A percentile compares a stretch with the other conserved stretches of the same genome.
Evolutionary conservation across 192 early-diverging fungal genomes (phyloP).

Genomic region (Backusella psychrophila): DNA sequence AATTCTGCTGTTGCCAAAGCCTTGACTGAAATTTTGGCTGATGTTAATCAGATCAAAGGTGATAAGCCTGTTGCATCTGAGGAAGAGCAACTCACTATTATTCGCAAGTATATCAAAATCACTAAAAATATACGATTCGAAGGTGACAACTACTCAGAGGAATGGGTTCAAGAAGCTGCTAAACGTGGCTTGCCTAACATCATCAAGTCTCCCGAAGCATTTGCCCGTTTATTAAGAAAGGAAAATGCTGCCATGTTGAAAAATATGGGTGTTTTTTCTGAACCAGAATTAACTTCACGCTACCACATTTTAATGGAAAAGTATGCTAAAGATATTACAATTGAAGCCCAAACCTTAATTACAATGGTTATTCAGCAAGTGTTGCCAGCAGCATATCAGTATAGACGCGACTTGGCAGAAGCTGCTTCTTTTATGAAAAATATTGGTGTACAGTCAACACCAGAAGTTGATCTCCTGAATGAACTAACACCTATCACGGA

Average conservation of each 20-base stretch:
- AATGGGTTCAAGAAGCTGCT: slow-evolving; percentile 90
- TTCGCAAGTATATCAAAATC: slow-evolving; percentile 78
- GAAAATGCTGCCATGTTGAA: slow-evolving; percentile 77
- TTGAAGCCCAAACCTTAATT: slow-evolving; percentile 89
- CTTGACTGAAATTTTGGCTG: slow-evolving; percentile 70
- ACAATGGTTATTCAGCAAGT: slow-evolving; percentile 81
- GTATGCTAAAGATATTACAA: slow-evolving; percentile 94
- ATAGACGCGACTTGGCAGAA: slow-evolving; percentile 86
- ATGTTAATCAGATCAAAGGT: slow-evolving; percentile 78
- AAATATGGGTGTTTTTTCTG: slow-evolving; percentile 79
- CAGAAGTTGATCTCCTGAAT: slow-evolving; percentile 71
- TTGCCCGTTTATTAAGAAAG: slow-evolving; percentile 73
- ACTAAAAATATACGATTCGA: slow-evolving; percentile 91
- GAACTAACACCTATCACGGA: slow-evolving; percentile 59
- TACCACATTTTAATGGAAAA: slow-evolving; percentile 97
- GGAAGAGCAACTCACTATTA: slow-evolving; percentile 88
- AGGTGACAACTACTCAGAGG: slow-evolving; percentile 95
- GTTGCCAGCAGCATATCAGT: slow-evolving; percentile 86
- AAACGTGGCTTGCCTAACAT: slow-evolving; percentile 97
- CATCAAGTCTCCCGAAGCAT: slow-evolving; percentile 84
- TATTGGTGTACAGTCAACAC: slow-evolving; percentile 47
- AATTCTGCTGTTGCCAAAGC: slow-evolving; percentile 91
- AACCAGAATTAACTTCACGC: slow-evolving; percentile 84
- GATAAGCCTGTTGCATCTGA: slow-evolving; percentile 70
- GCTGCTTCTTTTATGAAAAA: slow-evolving; percentile 69